Conservation (phyloP, 106 monocot species). For the Amphibolis antarctica region DNA sequence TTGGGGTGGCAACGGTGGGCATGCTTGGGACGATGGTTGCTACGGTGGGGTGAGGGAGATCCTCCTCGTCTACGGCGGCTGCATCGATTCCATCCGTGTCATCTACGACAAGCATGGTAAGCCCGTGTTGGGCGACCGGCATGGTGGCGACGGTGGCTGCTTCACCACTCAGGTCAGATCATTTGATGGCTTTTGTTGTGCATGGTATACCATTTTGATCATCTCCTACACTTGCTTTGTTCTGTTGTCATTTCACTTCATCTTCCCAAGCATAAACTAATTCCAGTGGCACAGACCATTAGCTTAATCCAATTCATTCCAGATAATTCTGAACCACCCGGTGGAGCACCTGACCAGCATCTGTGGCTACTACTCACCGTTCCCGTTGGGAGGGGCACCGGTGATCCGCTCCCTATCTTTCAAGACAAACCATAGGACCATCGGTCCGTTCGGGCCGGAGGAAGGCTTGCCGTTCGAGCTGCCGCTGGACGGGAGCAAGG, state of each 20-base stretch:
- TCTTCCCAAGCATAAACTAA: no score
- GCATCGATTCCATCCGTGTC: conserved; percentile 23
- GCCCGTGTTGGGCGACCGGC: conserved; percentile 15
- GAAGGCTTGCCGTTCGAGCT: conserved; percentile 14
- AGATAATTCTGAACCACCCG: conserved; percentile 20
- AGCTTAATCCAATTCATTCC: no score
- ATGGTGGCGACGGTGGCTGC: conserved; percentile 18
- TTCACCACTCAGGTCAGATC: conserved; percentile 1
- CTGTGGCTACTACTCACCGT: conserved; percentile 14
- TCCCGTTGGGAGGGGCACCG: not conserved
- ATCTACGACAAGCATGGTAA: conserved; percentile 25
- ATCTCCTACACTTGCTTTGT: not conserved
- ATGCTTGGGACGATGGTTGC: conserved; percentile 23
- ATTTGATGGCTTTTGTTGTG: no score
- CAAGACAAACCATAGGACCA: conserved; percentile 11
- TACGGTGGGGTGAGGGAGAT: conserved; percentile 16
- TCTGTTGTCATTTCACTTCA: no score
- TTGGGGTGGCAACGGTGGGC: conserved; percentile 28
- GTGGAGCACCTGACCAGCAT: conserved; percentile 19
- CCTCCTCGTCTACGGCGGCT: conserved; percentile 8
- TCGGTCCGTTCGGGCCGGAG: conserved; percentile 17
- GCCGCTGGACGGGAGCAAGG: conserved; percentile 11
- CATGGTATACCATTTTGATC: no score
- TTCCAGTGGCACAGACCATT: no score
- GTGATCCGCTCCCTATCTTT: conserved; percentile 17